Conservation (phyloP, 805 yeast species). For the Wickerhamiella occidentalis region DNA sequence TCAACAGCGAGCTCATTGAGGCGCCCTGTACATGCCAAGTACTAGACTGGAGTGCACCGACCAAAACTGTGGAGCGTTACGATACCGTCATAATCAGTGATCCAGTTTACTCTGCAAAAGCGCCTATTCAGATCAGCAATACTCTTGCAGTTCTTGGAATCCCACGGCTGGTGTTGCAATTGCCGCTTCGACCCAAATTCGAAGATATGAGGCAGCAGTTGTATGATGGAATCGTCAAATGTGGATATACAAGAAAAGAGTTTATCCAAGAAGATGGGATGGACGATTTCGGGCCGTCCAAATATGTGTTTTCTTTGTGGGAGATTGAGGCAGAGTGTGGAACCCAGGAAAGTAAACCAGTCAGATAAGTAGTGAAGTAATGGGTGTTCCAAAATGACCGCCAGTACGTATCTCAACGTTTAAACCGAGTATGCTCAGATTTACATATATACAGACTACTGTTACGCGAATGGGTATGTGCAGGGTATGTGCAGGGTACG, state of each 20-base stretch:
- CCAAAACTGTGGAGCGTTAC: slow-evolving; percentile 28
- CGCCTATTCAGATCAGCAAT: slow-evolving; percentile 59
- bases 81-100: slow-evolving; percentile 66
- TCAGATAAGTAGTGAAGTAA: too few relatives aligned
- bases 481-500: too few relatives aligned
- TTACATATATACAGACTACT: too few relatives aligned
- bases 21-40: slow-evolving; percentile 33
- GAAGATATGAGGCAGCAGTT: slow-evolving; percentile 50
- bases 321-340: too few relatives aligned
- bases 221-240: slow-evolving; percentile 40
- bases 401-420: too few relatives aligned
- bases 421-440: too few relatives aligned
- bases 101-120: slow-evolving; percentile 74
- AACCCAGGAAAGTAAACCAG: too few relatives aligned
- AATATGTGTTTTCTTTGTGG: slow-evolving; percentile 32
- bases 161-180: slow-evolving; percentile 43
- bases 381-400: too few relatives aligned
- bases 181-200: slow-evolving; percentile 61
- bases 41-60: slow-evolving; percentile 66
- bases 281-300: slow-evolving; percentile 76
- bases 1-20: slow-evolving; percentile 31
- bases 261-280: slow-evolving; percentile 46
- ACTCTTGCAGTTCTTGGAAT: slow-evolving; percentile 43
- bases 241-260: slow-evolving; percentile 27
- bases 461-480: too few relatives aligned